Percentiles rank a stretch among this genome's conserved stretches.
Evolutionary conservation across 2,329 filamentous ascomycete species (phyloP).

Genomic region (Alternaria sp.): DNA sequence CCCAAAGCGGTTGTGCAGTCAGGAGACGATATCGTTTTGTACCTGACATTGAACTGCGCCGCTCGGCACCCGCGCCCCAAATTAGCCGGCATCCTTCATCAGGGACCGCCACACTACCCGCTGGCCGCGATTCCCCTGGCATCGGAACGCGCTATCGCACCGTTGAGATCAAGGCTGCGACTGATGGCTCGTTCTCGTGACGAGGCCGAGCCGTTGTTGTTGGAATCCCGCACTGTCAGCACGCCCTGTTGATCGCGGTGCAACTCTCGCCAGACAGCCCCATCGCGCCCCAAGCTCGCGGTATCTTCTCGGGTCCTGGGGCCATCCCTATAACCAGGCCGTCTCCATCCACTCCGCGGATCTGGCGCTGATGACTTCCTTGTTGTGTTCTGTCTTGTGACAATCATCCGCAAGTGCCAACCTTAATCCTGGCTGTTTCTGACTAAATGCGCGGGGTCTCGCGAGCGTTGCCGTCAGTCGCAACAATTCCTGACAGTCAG

Average conservation of each 20-base stretch:
- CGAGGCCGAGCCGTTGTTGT: neutral
- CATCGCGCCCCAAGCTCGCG: conserved; percentile 1
- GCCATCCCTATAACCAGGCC: conserved; percentile 1
- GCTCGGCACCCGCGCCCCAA: neutral
- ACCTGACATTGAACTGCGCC: neutral
- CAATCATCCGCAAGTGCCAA: conserved; percentile 17
- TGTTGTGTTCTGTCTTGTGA: conserved; percentile 4
- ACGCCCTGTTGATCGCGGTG: conserved; percentile 1
- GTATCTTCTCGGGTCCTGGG: conserved; percentile 10
- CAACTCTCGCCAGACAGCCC: neutral
- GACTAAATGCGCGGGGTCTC: neutral
- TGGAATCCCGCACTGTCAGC: neutral
- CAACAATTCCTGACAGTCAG: neutral
- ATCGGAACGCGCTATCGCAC: conserved; percentile 4
- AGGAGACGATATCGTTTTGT: neutral
- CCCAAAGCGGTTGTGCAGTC: neutral
- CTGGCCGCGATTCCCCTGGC: conserved; percentile 3
- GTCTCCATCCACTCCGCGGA: conserved; percentile 3
- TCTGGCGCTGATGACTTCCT: conserved; percentile 3
- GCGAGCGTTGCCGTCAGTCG: conserved; percentile 8
- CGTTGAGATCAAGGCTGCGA: neutral
- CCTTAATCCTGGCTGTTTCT: conserved; percentile 7
- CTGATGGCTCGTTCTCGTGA: neutral
- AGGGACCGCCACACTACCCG: conserved; percentile 2
- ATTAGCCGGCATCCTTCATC: neutral